phyloP scores from a whole-genome alignment of 208 protist species.

The Crithidia bombi region DNA sequence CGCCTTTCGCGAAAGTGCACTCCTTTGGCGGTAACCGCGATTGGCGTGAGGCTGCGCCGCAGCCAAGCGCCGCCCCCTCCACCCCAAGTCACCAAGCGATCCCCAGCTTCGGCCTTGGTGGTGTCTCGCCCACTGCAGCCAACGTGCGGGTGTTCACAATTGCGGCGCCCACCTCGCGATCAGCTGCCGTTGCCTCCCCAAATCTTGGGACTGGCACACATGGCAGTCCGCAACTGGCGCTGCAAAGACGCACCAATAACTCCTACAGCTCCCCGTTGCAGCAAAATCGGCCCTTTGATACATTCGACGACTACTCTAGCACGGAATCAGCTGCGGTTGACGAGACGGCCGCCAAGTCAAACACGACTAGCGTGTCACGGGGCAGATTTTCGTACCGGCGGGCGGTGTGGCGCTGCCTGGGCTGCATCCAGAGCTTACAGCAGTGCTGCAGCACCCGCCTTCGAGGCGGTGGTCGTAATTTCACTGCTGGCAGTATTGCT shows the following conservation, averaged over 20 bases:
- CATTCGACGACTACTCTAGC: constrained; percentile 6
- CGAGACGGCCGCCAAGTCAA: background rate
- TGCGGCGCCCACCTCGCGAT: background rate
- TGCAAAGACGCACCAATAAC: constrained; percentile 12
- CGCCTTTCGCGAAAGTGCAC: constrained; percentile 18
- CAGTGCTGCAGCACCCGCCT: constrained; percentile 9
- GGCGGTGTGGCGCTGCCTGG: constrained; percentile 9
- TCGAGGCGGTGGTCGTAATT: background rate
- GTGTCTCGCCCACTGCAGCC: background rate
- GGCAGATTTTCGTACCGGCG: constrained; percentile 10
- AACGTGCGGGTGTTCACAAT: background rate
- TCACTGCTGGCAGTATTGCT: background rate
- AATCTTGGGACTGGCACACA: background rate
- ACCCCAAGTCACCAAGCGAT: background rate
- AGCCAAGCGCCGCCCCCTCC: background rate
- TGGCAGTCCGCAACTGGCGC: constrained; percentile 1
- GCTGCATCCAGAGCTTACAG: constrained; percentile 17
- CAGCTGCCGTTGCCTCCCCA: background rate
- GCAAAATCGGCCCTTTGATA: background rate
- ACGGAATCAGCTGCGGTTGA: background rate
- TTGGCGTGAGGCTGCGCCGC: background rate
- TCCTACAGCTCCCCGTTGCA: background rate
- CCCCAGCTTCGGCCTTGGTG: background rate
- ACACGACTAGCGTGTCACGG: background rate
- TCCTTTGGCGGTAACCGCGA: constrained; percentile 5